Conservation (phyloP, 164 flowering plant species). For the Paratinospora sagittata region DNA sequence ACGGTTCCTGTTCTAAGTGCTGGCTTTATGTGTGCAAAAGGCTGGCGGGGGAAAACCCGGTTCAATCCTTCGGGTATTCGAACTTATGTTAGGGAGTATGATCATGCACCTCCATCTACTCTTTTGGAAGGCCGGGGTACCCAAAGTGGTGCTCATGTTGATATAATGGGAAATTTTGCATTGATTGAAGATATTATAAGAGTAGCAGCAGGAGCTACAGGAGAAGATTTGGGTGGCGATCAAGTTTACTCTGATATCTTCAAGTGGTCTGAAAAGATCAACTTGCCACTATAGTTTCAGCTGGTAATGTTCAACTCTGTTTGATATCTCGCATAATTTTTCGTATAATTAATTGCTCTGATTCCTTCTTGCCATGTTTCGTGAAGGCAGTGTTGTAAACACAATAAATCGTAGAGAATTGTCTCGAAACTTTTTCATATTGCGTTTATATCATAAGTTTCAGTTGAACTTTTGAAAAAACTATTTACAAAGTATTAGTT, state of each 20-base stretch:
- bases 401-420: no score
- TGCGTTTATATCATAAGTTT: no score
- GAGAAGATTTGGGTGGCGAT: slow-evolving; percentile 88
- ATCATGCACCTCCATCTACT: slow-evolving; percentile 85
- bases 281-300: slow-evolving; percentile 42
- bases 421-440: no score
- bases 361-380: background rate
- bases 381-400: no score
- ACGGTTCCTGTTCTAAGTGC: slow-evolving; percentile 94
- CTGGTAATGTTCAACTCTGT: slow-evolving; percentile 12
- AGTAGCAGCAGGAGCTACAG: slow-evolving; percentile 85
- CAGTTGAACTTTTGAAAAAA: no score
- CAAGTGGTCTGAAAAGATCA: slow-evolving; percentile 81
- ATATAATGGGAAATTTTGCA: slow-evolving; percentile 95
- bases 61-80: slow-evolving; percentile 90
- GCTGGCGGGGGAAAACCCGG: slow-evolving; percentile 89
- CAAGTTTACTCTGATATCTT: slow-evolving; percentile 74
- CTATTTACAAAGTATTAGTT: no score
- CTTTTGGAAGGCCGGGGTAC: slow-evolving; percentile 96
- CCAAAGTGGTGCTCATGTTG: slow-evolving; percentile 98
- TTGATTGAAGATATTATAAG: slow-evolving; percentile 84
- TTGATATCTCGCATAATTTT: background rate
- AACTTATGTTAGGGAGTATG: slow-evolving; percentile 71
- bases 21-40: slow-evolving; percentile 95
- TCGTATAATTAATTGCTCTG: background rate